Conservation (phyloP, 805 yeast genomes). For the Teunomyces atbi region DNA sequence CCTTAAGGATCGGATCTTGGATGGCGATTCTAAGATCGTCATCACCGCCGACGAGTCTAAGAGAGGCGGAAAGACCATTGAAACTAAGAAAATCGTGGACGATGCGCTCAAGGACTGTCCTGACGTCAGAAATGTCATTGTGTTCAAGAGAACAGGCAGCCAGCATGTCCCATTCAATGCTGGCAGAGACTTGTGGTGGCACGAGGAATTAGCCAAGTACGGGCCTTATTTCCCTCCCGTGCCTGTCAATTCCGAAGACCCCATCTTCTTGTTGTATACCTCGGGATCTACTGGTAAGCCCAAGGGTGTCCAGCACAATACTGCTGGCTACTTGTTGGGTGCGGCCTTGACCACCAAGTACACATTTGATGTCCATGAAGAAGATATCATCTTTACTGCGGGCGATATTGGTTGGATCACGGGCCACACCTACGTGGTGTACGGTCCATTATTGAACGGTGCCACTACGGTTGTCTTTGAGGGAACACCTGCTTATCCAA, state of each 20-base stretch:
- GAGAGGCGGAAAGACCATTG: slow-evolving; percentile 92
- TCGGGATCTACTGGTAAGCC: slow-evolving; percentile 99
- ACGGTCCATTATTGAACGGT: slow-evolving; percentile 87
- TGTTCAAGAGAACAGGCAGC: slow-evolving; percentile 84
- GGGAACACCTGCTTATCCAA: slow-evolving; percentile 97
- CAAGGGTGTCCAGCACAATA: slow-evolving; percentile 94
- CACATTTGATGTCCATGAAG: slow-evolving; percentile 87
- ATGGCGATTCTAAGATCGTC: slow-evolving; percentile 81
- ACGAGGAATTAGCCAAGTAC: slow-evolving; percentile 78
- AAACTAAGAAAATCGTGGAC: slow-evolving; percentile 92
- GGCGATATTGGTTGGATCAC: slow-evolving; percentile 99
- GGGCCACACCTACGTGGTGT: slow-evolving; percentile 93
- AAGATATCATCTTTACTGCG: slow-evolving; percentile 89
- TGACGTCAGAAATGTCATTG: slow-evolving; percentile 77
- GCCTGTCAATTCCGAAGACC: slow-evolving; percentile 89
- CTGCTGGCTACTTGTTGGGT: slow-evolving; percentile 93
- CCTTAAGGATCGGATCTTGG: slow-evolving; percentile 82
- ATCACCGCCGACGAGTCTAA: slow-evolving; percentile 94
- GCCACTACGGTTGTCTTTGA: slow-evolving; percentile 92
- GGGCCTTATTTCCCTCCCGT: slow-evolving; percentile 85
- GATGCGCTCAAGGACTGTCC: slow-evolving; percentile 81
- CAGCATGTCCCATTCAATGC: slow-evolving; percentile 65
- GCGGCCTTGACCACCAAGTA: slow-evolving; percentile 90
- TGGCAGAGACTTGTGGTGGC: slow-evolving; percentile 95
- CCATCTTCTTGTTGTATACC: slow-evolving; percentile 90